Evolutionary conservation across 805 yeast genomes (phyloP).

Genomic region (Lachancea dasiensis): DNA sequence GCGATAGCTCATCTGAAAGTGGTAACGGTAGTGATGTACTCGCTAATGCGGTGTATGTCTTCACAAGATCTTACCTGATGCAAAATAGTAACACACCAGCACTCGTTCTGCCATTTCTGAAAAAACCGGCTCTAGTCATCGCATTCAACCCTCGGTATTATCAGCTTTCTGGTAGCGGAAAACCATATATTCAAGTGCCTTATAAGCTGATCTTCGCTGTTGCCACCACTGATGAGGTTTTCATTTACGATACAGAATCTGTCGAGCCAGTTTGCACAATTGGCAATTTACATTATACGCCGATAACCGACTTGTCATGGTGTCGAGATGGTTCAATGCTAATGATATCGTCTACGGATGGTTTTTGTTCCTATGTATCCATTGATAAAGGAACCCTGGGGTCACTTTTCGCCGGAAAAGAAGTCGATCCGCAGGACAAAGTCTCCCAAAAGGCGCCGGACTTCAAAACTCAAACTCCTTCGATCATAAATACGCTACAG

Average conservation of each 20-base stretch:
- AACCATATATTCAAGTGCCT: conserved; percentile 48
- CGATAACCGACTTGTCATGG: conserved; percentile 88
- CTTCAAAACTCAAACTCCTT: neutral
- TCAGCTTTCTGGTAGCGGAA: conserved; percentile 17
- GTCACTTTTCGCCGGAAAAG: neutral
- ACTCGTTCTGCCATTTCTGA: conserved; percentile 71
- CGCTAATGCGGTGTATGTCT: conserved; percentile 72
- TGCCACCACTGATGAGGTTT: conserved; percentile 82
- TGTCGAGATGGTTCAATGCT: conserved; percentile 63
- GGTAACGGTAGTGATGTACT: conserved; percentile 35
- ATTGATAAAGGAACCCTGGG: conserved; percentile 57
- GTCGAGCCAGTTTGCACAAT: conserved; percentile 64
- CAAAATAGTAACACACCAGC: conserved; percentile 53
- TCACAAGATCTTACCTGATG: conserved; percentile 58
- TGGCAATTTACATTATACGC: conserved; percentile 78
- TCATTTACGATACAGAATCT: conserved; percentile 74
- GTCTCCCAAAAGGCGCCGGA: neutral
- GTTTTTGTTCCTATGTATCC: conserved; percentile 70
- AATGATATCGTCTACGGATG: conserved; percentile 82
- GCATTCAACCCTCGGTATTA: conserved; percentile 68
- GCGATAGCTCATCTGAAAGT: conserved; percentile 12
- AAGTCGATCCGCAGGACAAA: neutral
- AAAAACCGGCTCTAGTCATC: conserved; percentile 79
- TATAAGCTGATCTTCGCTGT: conserved; percentile 86
- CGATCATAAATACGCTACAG: neutral